phyloP scores from a whole-genome alignment of 352 stramenopile genomes.

The Albugo laibachii region DNA sequence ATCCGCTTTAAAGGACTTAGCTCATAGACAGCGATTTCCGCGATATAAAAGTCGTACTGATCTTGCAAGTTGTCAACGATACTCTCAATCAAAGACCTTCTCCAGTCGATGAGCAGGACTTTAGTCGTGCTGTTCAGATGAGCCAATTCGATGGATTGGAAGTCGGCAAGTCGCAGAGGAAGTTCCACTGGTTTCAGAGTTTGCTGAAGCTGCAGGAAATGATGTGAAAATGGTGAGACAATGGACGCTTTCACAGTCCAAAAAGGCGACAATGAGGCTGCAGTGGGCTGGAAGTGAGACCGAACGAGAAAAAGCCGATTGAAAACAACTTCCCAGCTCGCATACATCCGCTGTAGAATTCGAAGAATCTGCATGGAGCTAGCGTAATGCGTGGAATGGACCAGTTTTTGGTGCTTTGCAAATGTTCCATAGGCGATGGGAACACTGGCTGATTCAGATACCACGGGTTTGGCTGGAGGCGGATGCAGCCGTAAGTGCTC shows the following conservation, averaged over 20 bases:
- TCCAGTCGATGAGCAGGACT: constrained; percentile 74
- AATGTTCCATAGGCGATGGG: constrained; percentile 55
- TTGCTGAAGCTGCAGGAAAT: neutral
- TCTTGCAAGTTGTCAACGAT: constrained; percentile 89
- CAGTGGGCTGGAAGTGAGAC: constrained; percentile 18
- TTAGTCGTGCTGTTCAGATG: constrained; percentile 59
- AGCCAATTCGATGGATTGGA: constrained; percentile 50
- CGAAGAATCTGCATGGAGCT: constrained; percentile 37
- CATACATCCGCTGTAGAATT: constrained; percentile 76
- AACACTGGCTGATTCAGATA: too few relatives aligned
- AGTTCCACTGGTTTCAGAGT: constrained; percentile 22
- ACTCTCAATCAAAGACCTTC: constrained; percentile 78
- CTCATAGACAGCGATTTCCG: constrained; percentile 36
- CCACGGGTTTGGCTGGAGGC: constrained; percentile 2
- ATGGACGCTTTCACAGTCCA: too few relatives aligned
- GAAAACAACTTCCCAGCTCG: constrained; percentile 81
- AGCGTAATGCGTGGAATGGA: constrained; percentile 28
- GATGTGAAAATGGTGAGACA: neutral
- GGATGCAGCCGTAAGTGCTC: constrained; percentile 12
- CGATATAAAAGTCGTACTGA: constrained; percentile 86
- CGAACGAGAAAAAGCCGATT: constrained; percentile 45
- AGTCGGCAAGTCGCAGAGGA: constrained; percentile 72
- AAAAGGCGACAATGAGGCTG: neutral
- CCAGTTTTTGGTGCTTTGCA: constrained; percentile 38
- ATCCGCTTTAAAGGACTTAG: constrained; percentile 41